phyloP scores from a whole-genome alignment of 768 basidiomycete genomes.

The Floccularia luteovirens region DNA sequence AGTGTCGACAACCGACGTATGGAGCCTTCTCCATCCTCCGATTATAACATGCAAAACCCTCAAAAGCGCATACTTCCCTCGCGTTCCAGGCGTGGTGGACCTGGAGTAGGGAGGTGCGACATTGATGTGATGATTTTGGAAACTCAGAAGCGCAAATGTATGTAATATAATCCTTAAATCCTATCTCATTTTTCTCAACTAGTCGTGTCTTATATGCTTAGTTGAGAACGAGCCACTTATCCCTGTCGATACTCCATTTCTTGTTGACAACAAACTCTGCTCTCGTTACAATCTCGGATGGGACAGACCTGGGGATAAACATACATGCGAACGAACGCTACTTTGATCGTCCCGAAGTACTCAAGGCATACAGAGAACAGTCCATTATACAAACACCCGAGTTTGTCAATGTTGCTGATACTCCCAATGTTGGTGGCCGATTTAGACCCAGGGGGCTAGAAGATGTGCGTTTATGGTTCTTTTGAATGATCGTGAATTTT shows the following conservation, averaged over 20 bases:
- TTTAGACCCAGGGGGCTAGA: constrained; percentile 64
- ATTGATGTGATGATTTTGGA: constrained; percentile 81
- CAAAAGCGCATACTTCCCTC: constrained; percentile 78
- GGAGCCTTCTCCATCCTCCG: constrained; percentile 30
- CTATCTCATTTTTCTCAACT: neutral
- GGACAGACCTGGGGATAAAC: constrained; percentile 39
- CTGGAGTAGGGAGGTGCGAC: constrained; percentile 73
- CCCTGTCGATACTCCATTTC: constrained; percentile 54
- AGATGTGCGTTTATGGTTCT: constrained; percentile 56
- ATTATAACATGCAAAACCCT: constrained; percentile 22
- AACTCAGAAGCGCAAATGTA: constrained; percentile 70
- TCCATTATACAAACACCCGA: constrained; percentile 74
- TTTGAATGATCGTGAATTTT: constrained; percentile 1
- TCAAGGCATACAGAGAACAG: constrained; percentile 63
- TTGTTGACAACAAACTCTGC: constrained; percentile 69
- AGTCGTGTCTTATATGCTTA: constrained; percentile 22
- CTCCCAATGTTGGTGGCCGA: constrained; percentile 54
- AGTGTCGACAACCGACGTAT: too few relatives aligned
- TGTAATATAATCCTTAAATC: constrained; percentile 19
- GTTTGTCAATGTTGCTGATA: constrained; percentile 38
- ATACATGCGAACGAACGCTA: constrained; percentile 59
- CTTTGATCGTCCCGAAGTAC: constrained; percentile 73
- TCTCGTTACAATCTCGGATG: constrained; percentile 32
- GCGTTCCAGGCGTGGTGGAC: constrained; percentile 73
- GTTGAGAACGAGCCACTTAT: constrained; percentile 70